phyloP scores from a whole-genome alignment of 2,329 filamentous ascomycete genomes.

The Trichophyton simii region DNA sequence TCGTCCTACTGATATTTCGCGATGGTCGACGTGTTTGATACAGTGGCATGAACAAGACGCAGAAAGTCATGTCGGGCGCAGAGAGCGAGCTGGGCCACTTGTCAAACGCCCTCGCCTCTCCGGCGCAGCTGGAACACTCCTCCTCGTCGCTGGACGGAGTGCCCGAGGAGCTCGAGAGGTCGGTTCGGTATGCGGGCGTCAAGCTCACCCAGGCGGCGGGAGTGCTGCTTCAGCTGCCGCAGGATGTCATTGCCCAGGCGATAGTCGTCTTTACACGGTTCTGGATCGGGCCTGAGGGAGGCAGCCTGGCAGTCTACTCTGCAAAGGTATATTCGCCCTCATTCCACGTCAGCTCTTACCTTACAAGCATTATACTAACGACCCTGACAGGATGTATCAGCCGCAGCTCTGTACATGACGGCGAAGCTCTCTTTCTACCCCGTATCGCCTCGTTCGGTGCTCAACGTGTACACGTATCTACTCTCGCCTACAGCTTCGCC shows the following conservation, averaged over 20 bases:
- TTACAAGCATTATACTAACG: not conserved
- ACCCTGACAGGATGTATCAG: conserved; percentile 56
- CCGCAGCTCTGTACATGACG: conserved; percentile 66
- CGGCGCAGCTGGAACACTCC: conserved; percentile 33
- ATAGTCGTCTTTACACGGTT: conserved; percentile 72
- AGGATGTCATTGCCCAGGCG: conserved; percentile 74
- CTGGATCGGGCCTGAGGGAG: conserved; percentile 48
- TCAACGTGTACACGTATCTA: conserved; percentile 77
- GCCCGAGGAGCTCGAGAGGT: conserved; percentile 30
- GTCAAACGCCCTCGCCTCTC: conserved; percentile 35
- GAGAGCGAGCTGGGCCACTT: conserved; percentile 22
- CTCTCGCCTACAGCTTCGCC: conserved; percentile 47
- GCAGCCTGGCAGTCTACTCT: conserved; percentile 32
- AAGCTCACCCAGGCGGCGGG: conserved; percentile 38
- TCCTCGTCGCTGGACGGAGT: conserved; percentile 34
- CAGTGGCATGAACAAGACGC: not conserved
- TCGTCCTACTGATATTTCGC: too few species aligned
- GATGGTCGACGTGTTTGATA: not conserved
- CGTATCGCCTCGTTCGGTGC: conserved; percentile 63
- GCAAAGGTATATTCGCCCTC: conserved; percentile 24
- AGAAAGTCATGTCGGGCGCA: not conserved
- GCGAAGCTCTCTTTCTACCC: conserved; percentile 71
- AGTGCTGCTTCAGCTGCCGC: conserved; percentile 68
- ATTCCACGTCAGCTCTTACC: too few species aligned
- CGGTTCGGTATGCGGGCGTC: conserved; percentile 33